phyloP scores from a whole-genome alignment of 768 basidiomycete species.

The Leccinum subgranulosum region DNA sequence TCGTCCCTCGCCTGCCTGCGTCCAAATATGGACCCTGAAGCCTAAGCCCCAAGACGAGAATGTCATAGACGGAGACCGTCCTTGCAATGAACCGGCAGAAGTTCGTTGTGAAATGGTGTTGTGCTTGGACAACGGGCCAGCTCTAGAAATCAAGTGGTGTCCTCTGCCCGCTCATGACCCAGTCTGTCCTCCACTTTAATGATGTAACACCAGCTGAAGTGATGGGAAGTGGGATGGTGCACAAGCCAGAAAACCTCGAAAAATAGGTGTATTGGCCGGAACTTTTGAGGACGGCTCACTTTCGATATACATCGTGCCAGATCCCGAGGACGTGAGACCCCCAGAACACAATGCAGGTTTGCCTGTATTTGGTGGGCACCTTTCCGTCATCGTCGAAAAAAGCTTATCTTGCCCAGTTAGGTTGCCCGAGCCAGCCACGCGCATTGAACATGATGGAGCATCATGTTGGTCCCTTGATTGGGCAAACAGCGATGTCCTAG shows the following conservation, averaged over 20 bases:
- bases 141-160: constrained; percentile 87
- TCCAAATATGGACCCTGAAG: constrained; percentile 82
- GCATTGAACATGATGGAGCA: constrained; percentile 73
- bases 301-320: constrained; percentile 74
- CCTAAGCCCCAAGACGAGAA: constrained; percentile 16
- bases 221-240: constrained; percentile 17
- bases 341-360: constrained; percentile 23
- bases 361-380: constrained; percentile 51
- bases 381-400: neutral
- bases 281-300: constrained; percentile 87
- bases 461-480: constrained; percentile 83
- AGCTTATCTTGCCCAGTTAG: constrained; percentile 40
- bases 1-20: constrained; percentile 58
- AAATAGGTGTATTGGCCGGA: constrained; percentile 81
- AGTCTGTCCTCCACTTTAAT: constrained; percentile 27
- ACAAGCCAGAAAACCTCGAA: constrained; percentile 37
- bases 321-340: constrained; percentile 54
- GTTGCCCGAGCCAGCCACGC: constrained; percentile 60
- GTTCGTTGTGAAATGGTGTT: constrained; percentile 83
- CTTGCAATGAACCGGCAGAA: constrained; percentile 16
- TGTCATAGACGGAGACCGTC: constrained; percentile 25
- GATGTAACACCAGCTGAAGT: neutral
- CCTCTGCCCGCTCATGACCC: constrained; percentile 79
- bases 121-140: constrained; percentile 78
- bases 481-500: constrained; percentile 81